These are phyloP conservation scores for Tinospora cordifolia DNA, from an alignment of 164 flowering plant genomes.

Conservation along the genomic window DNA sequence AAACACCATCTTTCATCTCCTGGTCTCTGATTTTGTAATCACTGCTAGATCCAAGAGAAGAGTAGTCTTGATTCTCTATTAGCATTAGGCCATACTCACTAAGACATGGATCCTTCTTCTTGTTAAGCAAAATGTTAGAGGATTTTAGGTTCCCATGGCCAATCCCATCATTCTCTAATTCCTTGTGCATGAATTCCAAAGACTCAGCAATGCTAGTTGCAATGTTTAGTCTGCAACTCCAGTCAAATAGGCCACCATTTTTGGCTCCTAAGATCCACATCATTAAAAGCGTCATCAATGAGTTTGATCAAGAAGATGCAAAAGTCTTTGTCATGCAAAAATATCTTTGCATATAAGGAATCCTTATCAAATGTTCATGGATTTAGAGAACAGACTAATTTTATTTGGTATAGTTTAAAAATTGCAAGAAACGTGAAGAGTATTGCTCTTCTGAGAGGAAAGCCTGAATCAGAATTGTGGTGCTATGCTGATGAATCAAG, in stretches of 20 bases:
- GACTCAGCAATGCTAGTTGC: slow-evolving; percentile 47
- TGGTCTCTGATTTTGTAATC: slow-evolving; percentile 3
- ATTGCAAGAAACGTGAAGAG: no score
- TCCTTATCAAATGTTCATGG: no score
- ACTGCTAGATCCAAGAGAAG: slow-evolving; percentile 12
- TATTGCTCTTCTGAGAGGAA: no score
- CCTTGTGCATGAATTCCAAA: slow-evolving; percentile 47
- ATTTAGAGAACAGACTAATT: no score
- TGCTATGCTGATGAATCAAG: no score
- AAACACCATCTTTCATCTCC: neutral
- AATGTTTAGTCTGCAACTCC: slow-evolving; percentile 47
- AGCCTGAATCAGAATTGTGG: no score
- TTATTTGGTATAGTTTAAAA: no score
- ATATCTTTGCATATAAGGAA: no score
- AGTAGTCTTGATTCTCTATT: slow-evolving; percentile 22
- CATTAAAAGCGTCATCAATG: no score
- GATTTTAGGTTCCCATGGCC: slow-evolving; percentile 68
- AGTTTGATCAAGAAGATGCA: no score
- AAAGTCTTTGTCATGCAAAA: no score
- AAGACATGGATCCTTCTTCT: slow-evolving; percentile 44
- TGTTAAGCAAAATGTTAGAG: slow-evolving; percentile 49
- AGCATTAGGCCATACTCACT: slow-evolving; percentile 58
- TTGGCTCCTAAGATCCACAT: slow-evolving; percentile 30
- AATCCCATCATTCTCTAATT: slow-evolving; percentile 32
- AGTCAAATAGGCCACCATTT: slow-evolving; percentile 35